Base-by-base conservation (phyloP, 306 rosid genomes). In the Prunus mira region DNA sequence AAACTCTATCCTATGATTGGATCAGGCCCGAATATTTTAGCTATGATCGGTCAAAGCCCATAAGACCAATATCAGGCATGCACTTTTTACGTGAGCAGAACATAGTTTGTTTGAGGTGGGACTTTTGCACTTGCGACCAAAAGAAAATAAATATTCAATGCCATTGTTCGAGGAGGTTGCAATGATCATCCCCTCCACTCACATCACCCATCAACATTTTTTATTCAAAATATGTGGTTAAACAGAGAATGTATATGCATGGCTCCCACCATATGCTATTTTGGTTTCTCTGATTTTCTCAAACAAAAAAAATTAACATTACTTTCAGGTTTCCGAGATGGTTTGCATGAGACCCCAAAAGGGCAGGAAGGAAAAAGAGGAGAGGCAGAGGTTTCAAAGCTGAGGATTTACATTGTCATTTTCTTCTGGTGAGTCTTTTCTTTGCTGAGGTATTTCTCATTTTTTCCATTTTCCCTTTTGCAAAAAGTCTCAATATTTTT, bases 361-460 rank as follows among this genome's bases (percentile, higher is more conserved):
- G 20, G 3, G 75, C 28, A 80, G 57, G 32, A 62, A 78, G 60
- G 47, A 66, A 55, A 69, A 41, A 56, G 20, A 69, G 51, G 20
- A 56, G 62, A n/a, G 13, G 12, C 27, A 8, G 62, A 56, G 27
- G 20, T 11, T 6, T 5, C 62, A 74, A 79, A 71, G 28, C 77
- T 72, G 65, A 79, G 73, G 76, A 86, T 83, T 82, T 81, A 15
- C 79, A 63, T 71, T 83, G 72, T 67, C 69, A 61, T 82, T 77
- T 76, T 34, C 63, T 70, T 73, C 32, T 74, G 81, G 86, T 82
- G 73, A 82, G 65, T 10, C 65, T 50, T 63, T 79, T 58, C 6
- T 73, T 71, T 67, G 12, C 78, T 0, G 63, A 66, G 17, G 41
- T 71, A 15, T 62, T 69, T 54, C 61, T 45, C 18, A 25, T 85